Base-by-base conservation (phyloP, 2,329 filamentous ascomycete species). In the Curvularia verruculosa region DNA sequence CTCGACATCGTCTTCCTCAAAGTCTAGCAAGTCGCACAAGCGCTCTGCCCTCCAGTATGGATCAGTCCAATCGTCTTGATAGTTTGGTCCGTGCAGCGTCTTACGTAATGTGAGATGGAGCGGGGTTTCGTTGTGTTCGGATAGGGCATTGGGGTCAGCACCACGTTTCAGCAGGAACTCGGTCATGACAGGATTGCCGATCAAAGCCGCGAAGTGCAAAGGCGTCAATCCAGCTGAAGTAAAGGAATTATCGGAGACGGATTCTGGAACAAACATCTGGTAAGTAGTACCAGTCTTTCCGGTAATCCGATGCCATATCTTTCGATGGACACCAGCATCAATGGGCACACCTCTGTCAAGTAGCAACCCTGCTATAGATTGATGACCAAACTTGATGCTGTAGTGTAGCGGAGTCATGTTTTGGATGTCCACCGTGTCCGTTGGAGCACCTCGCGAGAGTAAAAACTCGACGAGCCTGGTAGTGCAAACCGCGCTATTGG, bases 391-490 rank as follows among this genome's bases (percentile, higher is more conserved):
- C 29, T 60, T 60, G 51, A 60, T 19, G 58, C 58, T 45, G 24
- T 60, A 60, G 31, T 52, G 51, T 23, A 60, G 29, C 34, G 39
- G 54, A 52, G 51, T 60, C 43, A 60, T 60, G 47, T 60, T 58
- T 2, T 51, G 13, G 19, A 50, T 49, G 24, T 54, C 39, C 23
- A 23, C 15, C 29, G 45, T 52, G 43, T 54, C 19, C 15, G 18
- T 15, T 18, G 43, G 47, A 49, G 50, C 54, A 18, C 50, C 54
- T 45, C 45, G 28, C 15, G 28, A 49, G 31, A 58, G 49, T 40
- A 58, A 45, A 23, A 53, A 28, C 39, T 50, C 19, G 29, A 58
- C 36, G 6, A 58, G 49, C 31, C 45, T 28, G 26, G 43, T 28
- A 45, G 12, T 50, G 43, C 39, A 46, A 36, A 26, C 6, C 19